Evolutionary conservation across 306 rosid genomes (phyloP), one percentile per base, ranked within the genome.

Genomic region (Bauhinia variegata): DNA sequence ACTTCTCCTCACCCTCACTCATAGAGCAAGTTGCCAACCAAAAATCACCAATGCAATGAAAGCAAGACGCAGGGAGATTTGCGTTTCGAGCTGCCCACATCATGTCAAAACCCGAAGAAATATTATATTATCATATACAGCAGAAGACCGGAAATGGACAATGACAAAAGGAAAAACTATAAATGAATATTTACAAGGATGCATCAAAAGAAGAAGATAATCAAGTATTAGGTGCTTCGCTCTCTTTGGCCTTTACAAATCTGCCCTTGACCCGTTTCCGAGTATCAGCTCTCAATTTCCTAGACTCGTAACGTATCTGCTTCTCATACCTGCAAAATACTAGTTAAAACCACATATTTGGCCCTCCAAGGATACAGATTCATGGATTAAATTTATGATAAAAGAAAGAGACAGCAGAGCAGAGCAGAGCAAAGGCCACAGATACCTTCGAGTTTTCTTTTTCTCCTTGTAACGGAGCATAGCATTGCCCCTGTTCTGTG

Each of bases 381-480:
- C 11, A 18, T 5, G 13, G 12, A 17, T 10, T 14, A 4, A 5
- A 4, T 56, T 34, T 48, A 36, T 6, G 33, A 54, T 44, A 31
- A 16, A 28, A 11, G 4, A 50, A 28, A 5, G 28, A 23, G 2
- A 23, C 28, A 23, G 28, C 28, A 23, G 28, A 23, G 28, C 28
- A 23, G 28, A 23, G 28, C 28, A 23, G 28, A 23, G 28, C 28
- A 23, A 2, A 23, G 28, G 28, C 28, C 2, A n/a, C 11, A 42
- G 3, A 30, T 4, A 82, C 95, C 95, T 87, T 71, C 95, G 79
- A 46, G 36, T 82, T 76, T 85, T 87, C 84, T 79, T 85, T 59
- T 87, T 87, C 84, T 87, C 95, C 77, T 78, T 85, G 79, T 87
- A 87, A 52, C 95, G 90, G 41, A 80, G 86, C 95, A 87, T 87